Conservation (phyloP, 441 rosid genomes). For the Daphne laureola region DNA sequence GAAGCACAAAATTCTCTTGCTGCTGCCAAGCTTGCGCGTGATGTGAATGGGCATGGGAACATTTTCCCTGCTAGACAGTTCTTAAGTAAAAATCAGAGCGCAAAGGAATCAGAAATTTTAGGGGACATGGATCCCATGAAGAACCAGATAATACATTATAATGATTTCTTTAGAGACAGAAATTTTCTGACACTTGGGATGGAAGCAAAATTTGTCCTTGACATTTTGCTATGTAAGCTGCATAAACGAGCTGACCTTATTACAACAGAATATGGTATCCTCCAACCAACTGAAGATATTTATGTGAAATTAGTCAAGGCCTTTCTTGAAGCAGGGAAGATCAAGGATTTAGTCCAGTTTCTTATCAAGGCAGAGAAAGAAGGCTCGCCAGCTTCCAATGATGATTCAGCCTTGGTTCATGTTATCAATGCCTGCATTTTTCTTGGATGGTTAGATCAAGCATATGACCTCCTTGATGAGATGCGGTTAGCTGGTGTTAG, state of each 20-base stretch:
- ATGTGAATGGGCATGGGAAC: slow-evolving; percentile 19
- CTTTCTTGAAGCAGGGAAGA: slow-evolving; percentile 65
- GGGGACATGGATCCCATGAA: slow-evolving; percentile 11
- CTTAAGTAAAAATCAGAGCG: slow-evolving; percentile 19
- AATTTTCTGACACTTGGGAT: slow-evolving; percentile 48
- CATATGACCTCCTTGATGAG: slow-evolving; percentile 90
- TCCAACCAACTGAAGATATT: slow-evolving; percentile 70
- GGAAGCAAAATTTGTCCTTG: slow-evolving; percentile 55
- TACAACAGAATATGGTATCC: slow-evolving; percentile 62
- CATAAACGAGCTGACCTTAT: slow-evolving; percentile 45
- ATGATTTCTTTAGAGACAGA: slow-evolving; percentile 47
- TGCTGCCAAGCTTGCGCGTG: slow-evolving; percentile 30
- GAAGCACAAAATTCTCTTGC: slow-evolving; percentile 72
- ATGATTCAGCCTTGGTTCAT: slow-evolving; percentile 53
- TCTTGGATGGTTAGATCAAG: slow-evolving; percentile 79
- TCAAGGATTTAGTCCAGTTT: slow-evolving; percentile 61
- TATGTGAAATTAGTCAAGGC: slow-evolving; percentile 69
- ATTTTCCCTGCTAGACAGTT: slow-evolving; percentile 17
- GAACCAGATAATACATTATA: slow-evolving; percentile 29
- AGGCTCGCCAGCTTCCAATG: slow-evolving; percentile 56
- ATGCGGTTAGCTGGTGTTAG: slow-evolving; percentile 69
- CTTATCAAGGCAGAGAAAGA: slow-evolving; percentile 64
- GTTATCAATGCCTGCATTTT: slow-evolving; percentile 75
- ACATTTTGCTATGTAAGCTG: slow-evolving; percentile 40
- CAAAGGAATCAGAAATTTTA: slow-evolving; percentile 15